Evolutionary conservation across 306 rosid species (phyloP).

Genomic region (Cucumis melo): DNA sequence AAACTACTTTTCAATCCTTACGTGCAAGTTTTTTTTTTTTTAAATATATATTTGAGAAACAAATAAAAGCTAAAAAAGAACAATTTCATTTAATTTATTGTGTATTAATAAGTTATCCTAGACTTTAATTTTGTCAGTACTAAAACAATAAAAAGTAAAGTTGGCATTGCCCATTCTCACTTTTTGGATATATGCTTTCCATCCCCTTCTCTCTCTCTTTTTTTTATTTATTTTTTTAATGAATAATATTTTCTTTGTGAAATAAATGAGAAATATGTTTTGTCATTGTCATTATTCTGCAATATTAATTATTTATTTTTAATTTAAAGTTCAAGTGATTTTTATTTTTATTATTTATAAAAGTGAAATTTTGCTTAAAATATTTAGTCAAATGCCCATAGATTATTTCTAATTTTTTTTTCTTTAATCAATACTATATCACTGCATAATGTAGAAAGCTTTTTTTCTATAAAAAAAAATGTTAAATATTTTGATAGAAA

Average conservation of each 20-base stretch:
- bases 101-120: neutral
- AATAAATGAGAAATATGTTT: neutral
- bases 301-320: neutral
- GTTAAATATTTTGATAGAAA: too few species aligned
- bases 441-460: too few species aligned
- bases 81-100: neutral
- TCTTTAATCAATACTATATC: too few species aligned
- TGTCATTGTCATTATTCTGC: neutral
- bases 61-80: neutral
- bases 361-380: too few species aligned
- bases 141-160: conserved; percentile 4
- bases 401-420: too few species aligned
- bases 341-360: too few species aligned
- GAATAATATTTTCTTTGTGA: neutral
- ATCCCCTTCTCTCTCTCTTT: neutral
- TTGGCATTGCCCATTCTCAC: neutral
- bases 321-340: neutral
- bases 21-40: neutral
- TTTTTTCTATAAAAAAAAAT: too few species aligned
- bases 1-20: conserved; percentile 3
- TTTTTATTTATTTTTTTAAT: neutral
- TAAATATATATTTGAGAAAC: neutral
- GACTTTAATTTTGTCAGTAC: conserved; percentile 1
- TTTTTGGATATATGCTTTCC: conserved; percentile 1
- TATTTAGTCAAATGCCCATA: too few species aligned